phyloP scores from a whole-genome alignment of 225 moss, liverwort and hornwort genomes.

The Pseudoscleropodium purum region DNA sequence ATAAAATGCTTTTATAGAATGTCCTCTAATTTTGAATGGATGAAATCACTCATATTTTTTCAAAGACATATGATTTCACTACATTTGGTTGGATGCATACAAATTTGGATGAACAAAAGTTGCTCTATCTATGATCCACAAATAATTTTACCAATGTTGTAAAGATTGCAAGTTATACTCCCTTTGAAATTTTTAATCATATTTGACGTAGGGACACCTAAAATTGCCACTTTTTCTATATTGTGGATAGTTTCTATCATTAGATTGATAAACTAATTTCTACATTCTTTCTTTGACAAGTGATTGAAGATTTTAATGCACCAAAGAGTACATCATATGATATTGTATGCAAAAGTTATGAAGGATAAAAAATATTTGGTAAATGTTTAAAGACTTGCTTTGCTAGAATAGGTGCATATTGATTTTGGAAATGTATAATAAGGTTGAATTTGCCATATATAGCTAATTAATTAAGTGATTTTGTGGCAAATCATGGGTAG shows the following conservation, averaged over 20 bases:
- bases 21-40: neutral
- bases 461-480: too few relatives aligned
- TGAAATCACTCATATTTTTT: neutral
- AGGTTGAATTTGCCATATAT: too few relatives aligned
- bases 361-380: neutral
- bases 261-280: neutral
- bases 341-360: neutral
- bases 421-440: neutral
- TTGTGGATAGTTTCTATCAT: neutral
- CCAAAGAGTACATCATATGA: neutral
- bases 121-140: neutral
- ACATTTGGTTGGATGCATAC: neutral
- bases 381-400: neutral
- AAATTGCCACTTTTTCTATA: neutral
- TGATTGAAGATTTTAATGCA: neutral
- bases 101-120: neutral
- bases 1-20: neutral
- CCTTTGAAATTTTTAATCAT: neutral
- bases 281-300: neutral
- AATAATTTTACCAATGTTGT: neutral
- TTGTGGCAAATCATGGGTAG: too few relatives aligned
- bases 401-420: neutral
- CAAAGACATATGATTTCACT: neutral
- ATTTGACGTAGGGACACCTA: rapidly evolving
- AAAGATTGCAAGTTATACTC: neutral